Base-by-base conservation (phyloP, 2,329 filamentous ascomycete species). In the Fusarium keratoplasticum region DNA sequence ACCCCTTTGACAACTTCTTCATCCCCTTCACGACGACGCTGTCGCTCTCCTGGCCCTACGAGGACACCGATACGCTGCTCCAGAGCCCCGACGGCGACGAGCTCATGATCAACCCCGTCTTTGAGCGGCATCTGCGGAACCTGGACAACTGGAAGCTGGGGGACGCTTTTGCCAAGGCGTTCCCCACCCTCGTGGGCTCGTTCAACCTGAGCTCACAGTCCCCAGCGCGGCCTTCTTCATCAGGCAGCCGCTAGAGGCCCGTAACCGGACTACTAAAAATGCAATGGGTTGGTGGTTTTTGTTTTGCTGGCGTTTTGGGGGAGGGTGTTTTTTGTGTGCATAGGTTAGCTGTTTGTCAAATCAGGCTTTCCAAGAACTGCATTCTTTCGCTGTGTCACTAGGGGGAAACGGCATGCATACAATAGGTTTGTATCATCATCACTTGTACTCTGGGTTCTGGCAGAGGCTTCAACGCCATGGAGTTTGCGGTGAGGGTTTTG, bases 131-230 rank as follows among this genome's bases (percentile, higher is more conserved):
- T 80, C 80, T 98, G 58, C 84, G 92, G 4, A 88, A 93, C 50
- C 79, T 95, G 42, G 89, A 91, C 68, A 97, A 97, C 78, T 98
- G 95, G 95, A 93, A 90, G 67, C 80, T 98, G 2, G 95, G 95
- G 0, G 87, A 89, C 6, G 85, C 86, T 2, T 96, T 96, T 81
- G 87, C 88, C 25, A 86, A 88, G 70, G 85, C 88, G 0, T 94
- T 93, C 76, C 94, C 94, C 0, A 81, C 61, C 10, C 71, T 84
- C 18, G 72, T 68, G 9, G 80, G 80, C 8, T 80, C 77, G 8
- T 82, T 77, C 62, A 80, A 81, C 61, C 63, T 82, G 14, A 74
- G 77, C 33, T 60, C 71, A 33, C 72, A 71, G 35, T 40, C 69
- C 4, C 67, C 75, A 2, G 59, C 52, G 5, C 64, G 76, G 6